Evolutionary conservation across 1,139 yeast genomes (phyloP), one percentile per base, ranked within the genome.

Genomic region (Nakaseomyces sp.): DNA sequence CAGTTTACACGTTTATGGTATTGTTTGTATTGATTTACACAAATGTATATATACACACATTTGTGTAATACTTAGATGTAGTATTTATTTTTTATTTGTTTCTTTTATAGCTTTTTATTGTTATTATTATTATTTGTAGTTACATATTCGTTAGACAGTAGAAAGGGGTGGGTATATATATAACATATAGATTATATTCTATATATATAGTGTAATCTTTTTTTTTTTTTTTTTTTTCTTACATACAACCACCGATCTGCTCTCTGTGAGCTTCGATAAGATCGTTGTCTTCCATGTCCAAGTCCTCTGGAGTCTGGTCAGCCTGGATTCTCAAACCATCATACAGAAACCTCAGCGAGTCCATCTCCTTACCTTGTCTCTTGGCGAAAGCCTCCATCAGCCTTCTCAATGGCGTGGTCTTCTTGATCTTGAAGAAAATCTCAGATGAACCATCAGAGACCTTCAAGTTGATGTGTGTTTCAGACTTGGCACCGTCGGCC

Each of bases 351-450:
- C 97, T 78, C 63, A 93, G 72, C 39, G 91, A 79, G 57, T 76
- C 78, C 64, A 82, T 70, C 53, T 83, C 80, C 64, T 89, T 91
- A 42, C 98, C 97, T 63, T 91, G 96, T 71, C 98, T 84, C 70
- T 89, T 89, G 65, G 97, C 93, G 65, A 89, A 93, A 5, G 97
- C 96, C 61, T 91, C 97, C 89, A 93, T 91, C 56, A 93, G 79
- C 70, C 95, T 85, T 67, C 79, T 85, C 73, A 93, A 74, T 39
- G 93, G 95, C 5, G 98, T 93, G 45, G 89, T 76, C 66, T 87
- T 77, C 70, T 89, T 89, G 67, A 93, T 89, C 68, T 91, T 89
- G 79, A 93, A 93, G 67, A 83, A 89, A 52, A 93, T 91, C 66
- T 93, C 98, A 30, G 95, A 84, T 44, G 81, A 74, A 41, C 95